phyloP scores from a whole-genome alignment of 1,284 basidiomycete species.

The Termitomyces sp. region DNA sequence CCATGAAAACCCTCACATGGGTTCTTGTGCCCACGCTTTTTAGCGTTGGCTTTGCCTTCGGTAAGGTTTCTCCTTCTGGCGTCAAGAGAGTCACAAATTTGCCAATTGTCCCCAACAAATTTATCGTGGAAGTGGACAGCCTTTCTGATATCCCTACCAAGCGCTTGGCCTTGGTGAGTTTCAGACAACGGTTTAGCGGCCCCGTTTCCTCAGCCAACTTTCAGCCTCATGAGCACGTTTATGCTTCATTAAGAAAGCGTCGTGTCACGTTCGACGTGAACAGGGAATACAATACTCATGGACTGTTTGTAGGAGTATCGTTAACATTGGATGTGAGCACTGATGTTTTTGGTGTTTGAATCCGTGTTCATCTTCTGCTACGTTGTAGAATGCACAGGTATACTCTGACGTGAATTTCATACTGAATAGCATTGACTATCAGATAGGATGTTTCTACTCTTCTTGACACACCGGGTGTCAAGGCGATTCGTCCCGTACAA shows the following conservation, averaged over 20 bases:
- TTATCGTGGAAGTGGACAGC: slow-evolving; percentile 46
- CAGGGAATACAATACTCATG: slow-evolving; percentile 34
- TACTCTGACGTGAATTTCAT: neutral
- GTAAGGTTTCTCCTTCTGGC: slow-evolving; percentile 25
- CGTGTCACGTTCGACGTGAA: slow-evolving; percentile 32
- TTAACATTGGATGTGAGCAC: slow-evolving; percentile 29
- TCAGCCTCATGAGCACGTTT: slow-evolving; percentile 32
- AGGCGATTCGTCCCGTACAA: slow-evolving; percentile 34
- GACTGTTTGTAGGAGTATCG: slow-evolving; percentile 39
- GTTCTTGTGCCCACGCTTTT: too few species aligned
- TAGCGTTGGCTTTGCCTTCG: too few species aligned
- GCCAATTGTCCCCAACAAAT: slow-evolving; percentile 41
- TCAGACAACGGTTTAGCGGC: neutral
- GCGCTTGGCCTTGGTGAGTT: slow-evolving; percentile 21
- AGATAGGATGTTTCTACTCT: slow-evolving; percentile 32
- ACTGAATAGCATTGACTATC: neutral
- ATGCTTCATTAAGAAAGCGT: slow-evolving; percentile 30
- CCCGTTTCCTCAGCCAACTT: neutral
- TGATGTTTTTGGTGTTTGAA: neutral
- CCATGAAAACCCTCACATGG: too few species aligned
- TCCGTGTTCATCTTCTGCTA: neutral
- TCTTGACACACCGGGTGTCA: slow-evolving; percentile 30
- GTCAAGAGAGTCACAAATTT: slow-evolving; percentile 32
- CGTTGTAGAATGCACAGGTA: slow-evolving; percentile 22
- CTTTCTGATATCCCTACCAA: slow-evolving; percentile 35